A percentile compares a stretch with the other conserved stretches of the same genome.
phyloP scores from a whole-genome alignment of 106 monocot species.

The Cymbidium sinense region DNA sequence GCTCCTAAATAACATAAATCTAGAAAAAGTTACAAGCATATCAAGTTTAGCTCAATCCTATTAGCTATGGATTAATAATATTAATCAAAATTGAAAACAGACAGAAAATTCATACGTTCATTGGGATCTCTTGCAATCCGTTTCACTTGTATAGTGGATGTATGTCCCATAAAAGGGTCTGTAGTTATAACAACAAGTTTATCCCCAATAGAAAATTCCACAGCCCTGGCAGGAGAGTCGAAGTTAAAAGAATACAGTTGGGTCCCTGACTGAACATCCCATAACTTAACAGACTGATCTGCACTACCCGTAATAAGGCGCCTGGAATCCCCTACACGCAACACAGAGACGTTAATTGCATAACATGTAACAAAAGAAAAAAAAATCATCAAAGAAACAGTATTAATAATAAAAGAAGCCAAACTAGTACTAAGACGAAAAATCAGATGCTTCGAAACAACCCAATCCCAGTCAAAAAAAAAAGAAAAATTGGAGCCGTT shows the following conservation, averaged over 20 bases:
- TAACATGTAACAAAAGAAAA: not conserved
- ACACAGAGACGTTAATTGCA: not conserved
- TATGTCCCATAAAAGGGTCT: conserved; percentile 67
- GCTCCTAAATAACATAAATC: not conserved
- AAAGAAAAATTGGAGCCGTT: too few species aligned
- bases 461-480: too few species aligned
- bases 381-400: not conserved
- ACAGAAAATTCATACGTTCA: conserved; percentile 44
- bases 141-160: conserved; percentile 82
- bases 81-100: not conserved
- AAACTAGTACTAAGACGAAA: not conserved
- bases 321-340: conserved; percentile 62
- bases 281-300: conserved; percentile 76
- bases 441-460: not conserved
- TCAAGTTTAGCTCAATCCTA: not conserved
- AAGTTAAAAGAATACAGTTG: conserved; percentile 76
- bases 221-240: conserved; percentile 74
- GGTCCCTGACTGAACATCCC: conserved; percentile 78
- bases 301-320: conserved; percentile 77
- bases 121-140: conserved; percentile 49
- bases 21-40: not conserved
- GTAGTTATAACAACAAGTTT: conserved; percentile 74
- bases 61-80: not conserved
- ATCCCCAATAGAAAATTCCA: conserved; percentile 86
- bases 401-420: not conserved